These are phyloP conservation scores for Globisporangium ultimum DNA, from an alignment of 352 stramenopile species.

Conservation along the genomic window DNA sequence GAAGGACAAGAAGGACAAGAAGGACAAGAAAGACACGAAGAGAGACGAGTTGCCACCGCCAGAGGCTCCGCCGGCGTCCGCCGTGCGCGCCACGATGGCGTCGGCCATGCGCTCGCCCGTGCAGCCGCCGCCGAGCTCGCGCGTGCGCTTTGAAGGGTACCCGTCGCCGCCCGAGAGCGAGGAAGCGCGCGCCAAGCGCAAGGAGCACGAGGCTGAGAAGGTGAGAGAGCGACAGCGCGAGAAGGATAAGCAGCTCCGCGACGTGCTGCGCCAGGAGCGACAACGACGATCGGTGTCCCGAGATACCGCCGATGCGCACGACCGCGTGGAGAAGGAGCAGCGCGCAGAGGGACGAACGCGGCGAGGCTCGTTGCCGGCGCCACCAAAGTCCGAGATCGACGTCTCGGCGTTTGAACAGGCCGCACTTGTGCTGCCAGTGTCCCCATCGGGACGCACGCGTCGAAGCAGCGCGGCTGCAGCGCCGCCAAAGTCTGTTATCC, in stretches of 20 bases:
- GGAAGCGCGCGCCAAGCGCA: constrained; percentile 9
- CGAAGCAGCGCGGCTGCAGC: constrained; percentile 9
- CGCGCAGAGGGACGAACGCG: constrained; percentile 5
- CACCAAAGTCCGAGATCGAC: constrained; percentile 31
- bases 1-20: too few species aligned
- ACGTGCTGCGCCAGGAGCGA: constrained; percentile 9
- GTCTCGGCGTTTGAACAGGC: constrained; percentile 13
- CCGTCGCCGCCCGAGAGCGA: constrained; percentile 5
- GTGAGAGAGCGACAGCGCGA: constrained; percentile 9
- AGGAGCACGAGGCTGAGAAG: constrained; percentile 5
- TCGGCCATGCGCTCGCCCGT: constrained; percentile 29
- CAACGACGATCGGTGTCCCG: constrained; percentile 7
- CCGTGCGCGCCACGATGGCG: not conserved
- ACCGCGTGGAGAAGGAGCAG: not conserved
- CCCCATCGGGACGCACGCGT: constrained; percentile 4
- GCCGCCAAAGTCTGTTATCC: constrained; percentile 50
- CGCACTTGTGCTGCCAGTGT: not conserved
- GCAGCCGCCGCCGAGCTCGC: constrained; percentile 36
- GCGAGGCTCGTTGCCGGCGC: constrained; percentile 8
- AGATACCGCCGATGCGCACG: constrained; percentile 5
- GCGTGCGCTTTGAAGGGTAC: constrained; percentile 27
- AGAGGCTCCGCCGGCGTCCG: too few species aligned
- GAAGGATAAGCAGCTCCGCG: constrained; percentile 8
- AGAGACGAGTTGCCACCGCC: too few species aligned
- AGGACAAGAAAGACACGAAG: not conserved